Evolutionary conservation across 2,329 filamentous ascomycete species (phyloP).

Genomic region (Penicillium rolfsii): DNA sequence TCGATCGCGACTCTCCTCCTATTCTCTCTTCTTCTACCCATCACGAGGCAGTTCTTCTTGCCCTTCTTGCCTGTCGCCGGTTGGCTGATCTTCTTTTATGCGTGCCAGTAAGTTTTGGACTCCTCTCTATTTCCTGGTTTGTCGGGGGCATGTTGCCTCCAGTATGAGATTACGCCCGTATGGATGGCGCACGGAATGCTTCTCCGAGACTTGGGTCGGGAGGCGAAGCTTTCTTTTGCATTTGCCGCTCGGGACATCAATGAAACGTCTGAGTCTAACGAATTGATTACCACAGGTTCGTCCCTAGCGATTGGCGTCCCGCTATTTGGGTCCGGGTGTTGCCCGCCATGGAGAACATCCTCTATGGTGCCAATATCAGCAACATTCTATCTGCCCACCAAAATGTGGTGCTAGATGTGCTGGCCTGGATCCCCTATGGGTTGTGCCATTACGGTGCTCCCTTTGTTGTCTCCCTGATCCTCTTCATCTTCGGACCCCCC

Average conservation of each 20-base stretch:
- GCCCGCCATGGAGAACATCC: constrained; percentile 90
- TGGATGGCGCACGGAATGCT: constrained; percentile 8
- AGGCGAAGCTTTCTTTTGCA: background rate
- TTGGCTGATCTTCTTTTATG: constrained; percentile 90
- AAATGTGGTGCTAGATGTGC: constrained; percentile 76
- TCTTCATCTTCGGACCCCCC: constrained; percentile 88
- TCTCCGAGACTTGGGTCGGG: background rate
- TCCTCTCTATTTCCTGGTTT: background rate
- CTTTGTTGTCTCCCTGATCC: constrained; percentile 72
- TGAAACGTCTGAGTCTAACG: constrained; percentile 23
- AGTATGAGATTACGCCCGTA: background rate
- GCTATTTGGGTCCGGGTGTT: constrained; percentile 95
- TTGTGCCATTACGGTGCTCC: constrained; percentile 88
- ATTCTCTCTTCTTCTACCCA: constrained; percentile 74
- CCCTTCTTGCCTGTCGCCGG: constrained; percentile 82
- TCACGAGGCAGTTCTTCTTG: constrained; percentile 87
- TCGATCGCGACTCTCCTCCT: constrained; percentile 68
- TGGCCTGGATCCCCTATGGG: constrained; percentile 94
- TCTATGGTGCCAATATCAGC: constrained; percentile 93
- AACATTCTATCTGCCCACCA: constrained; percentile 94
- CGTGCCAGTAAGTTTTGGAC: constrained; percentile 73
- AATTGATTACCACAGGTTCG: constrained; percentile 65
- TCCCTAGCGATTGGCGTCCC: constrained; percentile 83
- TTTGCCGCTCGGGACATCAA: background rate
- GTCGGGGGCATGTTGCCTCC: background rate